Evolutionary conservation across 2,329 filamentous ascomycete genomes (phyloP), one percentile per base, ranked within the genome.

Genomic region (Cytospora schulzeri): DNA sequence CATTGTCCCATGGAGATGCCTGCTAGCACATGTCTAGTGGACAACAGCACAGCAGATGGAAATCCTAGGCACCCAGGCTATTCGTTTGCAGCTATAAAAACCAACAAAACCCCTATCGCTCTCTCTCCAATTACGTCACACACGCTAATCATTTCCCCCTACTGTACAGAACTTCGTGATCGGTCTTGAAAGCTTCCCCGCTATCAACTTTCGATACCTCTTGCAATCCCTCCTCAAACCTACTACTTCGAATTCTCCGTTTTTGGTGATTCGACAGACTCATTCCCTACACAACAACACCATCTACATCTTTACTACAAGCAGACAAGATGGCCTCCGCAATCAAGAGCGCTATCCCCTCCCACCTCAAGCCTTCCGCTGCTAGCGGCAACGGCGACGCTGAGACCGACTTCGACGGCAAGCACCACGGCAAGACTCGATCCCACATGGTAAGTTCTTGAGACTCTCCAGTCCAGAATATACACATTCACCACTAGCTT

Each of bases 351-450:
- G 91, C 91, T 69, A 82, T 97, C 72, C 92, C 93, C 69, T 84
- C 91, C 52, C 94, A 96, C 83, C 85, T 97, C 73, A 94, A 92
- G 85, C 84, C 88, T 68, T 72, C 72, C 71, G 82, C 77, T 63
- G 76, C 72, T 57, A 83, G 88, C 68, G 73, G 72, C 71, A 82
- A 78, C 64, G 76, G 72, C 58, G 76, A 76, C 67, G 83, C 78
- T 67, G 78, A 81, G 67, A 73, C 74, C 68, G 80, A 80, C 69
- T 83, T 87, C 69, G 80, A 84, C 71, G 82, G 83, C 71, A 88
- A 88, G 76, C 91, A 92, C 76, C 90, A 93, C 78, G 91, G 91
- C 80, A 93, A 93, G 86, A 91, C 90, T 71, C 89, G 91, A 78
- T 92, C 90, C 67, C 91, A 93, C 79, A 91, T 93, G 87, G 91